Evolutionary conservation across 306 rosid genomes (phyloP).

Genomic region (Amphicarpaea edgeworthii): DNA sequence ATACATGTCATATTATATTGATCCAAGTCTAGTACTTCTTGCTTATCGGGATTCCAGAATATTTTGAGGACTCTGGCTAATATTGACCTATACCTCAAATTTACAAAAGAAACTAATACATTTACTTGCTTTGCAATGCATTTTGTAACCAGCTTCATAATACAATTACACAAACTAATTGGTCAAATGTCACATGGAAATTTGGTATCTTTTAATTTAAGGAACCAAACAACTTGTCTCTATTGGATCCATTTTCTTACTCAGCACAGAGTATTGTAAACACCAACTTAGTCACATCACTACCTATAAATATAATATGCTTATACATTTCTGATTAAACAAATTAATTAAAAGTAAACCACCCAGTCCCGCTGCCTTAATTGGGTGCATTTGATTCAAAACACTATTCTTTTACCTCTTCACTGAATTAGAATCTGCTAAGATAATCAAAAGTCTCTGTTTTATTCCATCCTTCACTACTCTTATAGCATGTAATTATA

Average conservation of each 20-base stretch:
- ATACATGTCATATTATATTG: no score
- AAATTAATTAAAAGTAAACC: neutral
- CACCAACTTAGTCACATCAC: neutral
- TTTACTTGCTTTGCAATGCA: no score
- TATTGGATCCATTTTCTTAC: neutral
- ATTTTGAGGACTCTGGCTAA: no score
- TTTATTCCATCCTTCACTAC: neutral
- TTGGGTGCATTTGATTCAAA: constrained; percentile 4
- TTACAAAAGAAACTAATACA: no score
- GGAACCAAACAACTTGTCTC: neutral
- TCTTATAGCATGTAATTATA: neutral
- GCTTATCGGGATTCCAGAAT: no score
- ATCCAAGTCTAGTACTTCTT: no score
- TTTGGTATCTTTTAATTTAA: neutral
- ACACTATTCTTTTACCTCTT: neutral
- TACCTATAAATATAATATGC: neutral
- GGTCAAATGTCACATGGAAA: neutral
- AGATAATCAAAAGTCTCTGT: neutral
- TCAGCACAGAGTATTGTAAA: neutral
- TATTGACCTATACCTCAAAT: no score
- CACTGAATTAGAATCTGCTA: neutral
- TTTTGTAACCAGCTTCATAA: neutral
- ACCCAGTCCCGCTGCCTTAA: neutral
- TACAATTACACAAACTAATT: neutral
- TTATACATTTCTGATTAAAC: neutral